phyloP scores from a whole-genome alignment of 768 basidiomycete genomes.

The Sarcodon aspratus region DNA sequence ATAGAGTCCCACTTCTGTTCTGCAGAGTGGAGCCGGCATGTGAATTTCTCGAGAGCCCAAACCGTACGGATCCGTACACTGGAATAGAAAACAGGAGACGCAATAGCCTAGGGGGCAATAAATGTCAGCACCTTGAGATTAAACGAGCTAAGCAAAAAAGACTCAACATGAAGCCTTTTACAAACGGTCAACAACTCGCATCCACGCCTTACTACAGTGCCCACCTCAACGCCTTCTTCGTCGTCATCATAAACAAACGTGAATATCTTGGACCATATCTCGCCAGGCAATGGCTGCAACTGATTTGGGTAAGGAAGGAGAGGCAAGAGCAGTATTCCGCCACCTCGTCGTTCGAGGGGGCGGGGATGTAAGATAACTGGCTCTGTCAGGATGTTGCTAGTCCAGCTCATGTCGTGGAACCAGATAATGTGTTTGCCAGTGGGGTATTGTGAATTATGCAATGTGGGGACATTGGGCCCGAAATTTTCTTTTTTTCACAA shows the following conservation, averaged over 20 bases:
- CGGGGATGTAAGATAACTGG: conserved; percentile 50
- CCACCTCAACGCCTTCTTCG: conserved; percentile 2
- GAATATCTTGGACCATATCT: conserved; percentile 63
- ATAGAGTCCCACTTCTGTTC: conserved; percentile 86
- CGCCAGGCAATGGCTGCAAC: conserved; percentile 47
- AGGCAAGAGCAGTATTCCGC: conserved; percentile 54
- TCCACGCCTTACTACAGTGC: conserved; percentile 6
- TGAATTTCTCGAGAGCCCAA: conserved; percentile 41
- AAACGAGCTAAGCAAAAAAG: neutral
- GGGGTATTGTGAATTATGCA: too few species aligned
- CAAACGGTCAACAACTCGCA: conserved; percentile 24
- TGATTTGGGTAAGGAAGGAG: conserved; percentile 47
- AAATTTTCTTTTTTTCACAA: too few species aligned
- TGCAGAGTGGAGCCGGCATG: conserved; percentile 41
- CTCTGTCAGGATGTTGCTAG: neutral
- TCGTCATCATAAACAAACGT: conserved; percentile 18
- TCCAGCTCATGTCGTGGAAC: neutral
- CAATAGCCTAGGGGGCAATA: conserved; percentile 55
- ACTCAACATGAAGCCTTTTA: conserved; percentile 27
- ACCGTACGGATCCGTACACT: conserved; percentile 33
- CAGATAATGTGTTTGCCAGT: neutral
- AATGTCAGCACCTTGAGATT: too few species aligned
- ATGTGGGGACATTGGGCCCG: too few species aligned
- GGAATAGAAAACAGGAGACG: conserved; percentile 57
- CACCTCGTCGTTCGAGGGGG: conserved; percentile 48